Percentiles rank a stretch among this genome's conserved stretches.
phyloP scores from a whole-genome alignment of 352 stramenopile genomes.

The Globisporangium cederbergense region DNA sequence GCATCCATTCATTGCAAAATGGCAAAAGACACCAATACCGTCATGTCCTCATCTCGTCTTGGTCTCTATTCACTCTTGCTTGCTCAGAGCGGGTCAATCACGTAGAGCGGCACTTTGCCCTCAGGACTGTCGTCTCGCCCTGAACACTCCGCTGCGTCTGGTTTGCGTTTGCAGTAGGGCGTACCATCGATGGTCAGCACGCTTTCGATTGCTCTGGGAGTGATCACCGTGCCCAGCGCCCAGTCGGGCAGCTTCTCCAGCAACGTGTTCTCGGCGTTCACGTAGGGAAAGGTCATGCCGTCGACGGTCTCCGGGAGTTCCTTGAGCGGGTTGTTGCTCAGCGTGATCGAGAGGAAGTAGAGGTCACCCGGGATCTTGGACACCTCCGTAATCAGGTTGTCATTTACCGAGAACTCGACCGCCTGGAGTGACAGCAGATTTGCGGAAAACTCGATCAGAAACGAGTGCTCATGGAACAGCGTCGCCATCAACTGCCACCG shows the following conservation, averaged over 20 bases:
- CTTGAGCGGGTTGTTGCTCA: slow-evolving; percentile 2
- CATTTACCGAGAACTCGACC: background rate
- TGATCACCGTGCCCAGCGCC: slow-evolving; percentile 6
- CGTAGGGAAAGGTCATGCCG: background rate
- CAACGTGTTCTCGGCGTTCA: background rate
- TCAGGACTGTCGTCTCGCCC: background rate
- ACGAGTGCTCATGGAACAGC: slow-evolving; percentile 22
- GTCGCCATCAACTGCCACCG: slow-evolving; percentile 17
- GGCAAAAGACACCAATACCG: too few species aligned
- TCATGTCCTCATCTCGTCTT: background rate
- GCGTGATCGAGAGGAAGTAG: slow-evolving; percentile 1
- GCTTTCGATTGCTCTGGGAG: slow-evolving; percentile 4
- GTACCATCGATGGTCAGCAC: background rate
- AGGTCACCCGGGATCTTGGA: background rate
- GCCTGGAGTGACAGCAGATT: background rate
- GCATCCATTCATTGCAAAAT: background rate
- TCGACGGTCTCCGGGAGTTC: background rate
- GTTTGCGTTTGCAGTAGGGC: background rate
- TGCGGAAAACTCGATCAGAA: slow-evolving; percentile 9
- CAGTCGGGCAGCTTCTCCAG: background rate
- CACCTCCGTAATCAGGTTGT: background rate
- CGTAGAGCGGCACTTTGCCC: background rate
- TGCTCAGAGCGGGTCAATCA: background rate
- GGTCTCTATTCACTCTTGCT: too few species aligned
- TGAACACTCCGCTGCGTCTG: background rate